Conservation (phyloP, 768 basidiomycete genomes). For the Mycena vitilis region DNA sequence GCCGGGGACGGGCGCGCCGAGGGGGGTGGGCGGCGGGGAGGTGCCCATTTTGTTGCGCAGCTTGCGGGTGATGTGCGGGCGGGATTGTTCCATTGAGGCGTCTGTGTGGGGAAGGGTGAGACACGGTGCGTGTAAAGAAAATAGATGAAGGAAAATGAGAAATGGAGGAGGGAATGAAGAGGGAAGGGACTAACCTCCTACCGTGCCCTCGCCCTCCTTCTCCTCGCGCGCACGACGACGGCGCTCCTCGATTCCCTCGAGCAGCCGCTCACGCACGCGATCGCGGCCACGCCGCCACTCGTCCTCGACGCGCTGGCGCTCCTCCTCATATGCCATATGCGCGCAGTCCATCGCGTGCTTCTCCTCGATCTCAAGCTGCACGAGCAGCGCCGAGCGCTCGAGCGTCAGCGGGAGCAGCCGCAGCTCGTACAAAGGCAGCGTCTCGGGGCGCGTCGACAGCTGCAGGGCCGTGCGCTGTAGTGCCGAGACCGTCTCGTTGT, state of each 20-base stretch:
- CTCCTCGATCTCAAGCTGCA: slow-evolving; percentile 75
- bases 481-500: slow-evolving; percentile 69
- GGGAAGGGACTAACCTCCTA: slow-evolving; percentile 62
- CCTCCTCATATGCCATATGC: slow-evolving; percentile 80
- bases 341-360: slow-evolving; percentile 74
- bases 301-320: slow-evolving; percentile 82
- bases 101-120: slow-evolving; percentile 54
- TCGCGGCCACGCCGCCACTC: slow-evolving; percentile 84
- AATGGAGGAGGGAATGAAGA: slow-evolving; percentile 20
- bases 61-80: slow-evolving; percentile 86
- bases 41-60: slow-evolving; percentile 84
- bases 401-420: slow-evolving; percentile 79
- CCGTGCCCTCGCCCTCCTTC: slow-evolving; percentile 89
- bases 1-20: slow-evolving; percentile 51
- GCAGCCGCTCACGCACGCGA: slow-evolving; percentile 77
- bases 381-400: slow-evolving; percentile 80
- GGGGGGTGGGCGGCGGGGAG: slow-evolving; percentile 82
- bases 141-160: background rate
- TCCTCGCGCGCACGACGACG: slow-evolving; percentile 84
- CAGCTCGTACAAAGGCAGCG: slow-evolving; percentile 72
- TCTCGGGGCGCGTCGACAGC: slow-evolving; percentile 76
- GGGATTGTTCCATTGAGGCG: slow-evolving; percentile 79
- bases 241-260: slow-evolving; percentile 89
- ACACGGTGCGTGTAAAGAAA: background rate
- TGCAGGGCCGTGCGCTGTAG: slow-evolving; percentile 71